Conservation (phyloP, 441 rosid species). For the Bruguiera hainesii region DNA sequence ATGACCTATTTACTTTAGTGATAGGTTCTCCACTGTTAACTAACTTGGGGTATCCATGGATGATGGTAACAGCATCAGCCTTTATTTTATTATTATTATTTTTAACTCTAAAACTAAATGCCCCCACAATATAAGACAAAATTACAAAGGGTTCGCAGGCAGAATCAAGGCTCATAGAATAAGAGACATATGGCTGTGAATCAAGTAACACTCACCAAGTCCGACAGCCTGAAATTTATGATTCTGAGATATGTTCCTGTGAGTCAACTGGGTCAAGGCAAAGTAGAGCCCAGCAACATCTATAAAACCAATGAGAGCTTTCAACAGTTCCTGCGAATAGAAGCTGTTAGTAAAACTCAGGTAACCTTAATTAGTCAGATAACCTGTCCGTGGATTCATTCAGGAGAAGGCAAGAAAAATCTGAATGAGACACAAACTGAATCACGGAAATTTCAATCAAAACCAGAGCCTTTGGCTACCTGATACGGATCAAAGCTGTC, state of each 20-base stretch:
- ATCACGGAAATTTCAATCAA: background rate
- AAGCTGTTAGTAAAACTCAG: background rate
- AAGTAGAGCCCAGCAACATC: slow-evolving; percentile 92
- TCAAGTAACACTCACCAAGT: slow-evolving; percentile 55
- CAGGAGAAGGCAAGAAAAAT: background rate
- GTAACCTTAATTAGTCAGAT: no score
- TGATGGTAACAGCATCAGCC: no score
- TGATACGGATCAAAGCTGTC: slow-evolving; percentile 86
- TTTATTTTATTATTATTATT: no score
- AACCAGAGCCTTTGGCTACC: slow-evolving; percentile 26
- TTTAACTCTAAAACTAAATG: no score
- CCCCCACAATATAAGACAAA: background rate
- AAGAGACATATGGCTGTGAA: background rate
- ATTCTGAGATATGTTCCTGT: slow-evolving; percentile 90
- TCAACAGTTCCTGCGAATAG: slow-evolving; percentile 66
- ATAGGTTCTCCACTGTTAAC: no score
- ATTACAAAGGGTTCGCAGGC: background rate
- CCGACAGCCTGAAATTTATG: slow-evolving; percentile 98
- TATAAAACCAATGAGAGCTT: slow-evolving; percentile 86
- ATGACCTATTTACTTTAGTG: no score
- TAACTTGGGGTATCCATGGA: no score
- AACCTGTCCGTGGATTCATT: no score
- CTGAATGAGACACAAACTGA: slow-evolving; percentile 9
- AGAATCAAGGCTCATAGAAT: background rate
- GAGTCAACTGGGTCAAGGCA: slow-evolving; percentile 86